Base-by-base conservation (phyloP, 225 moss, liverwort and hornwort species). In the Takakia lepidozioides region DNA sequence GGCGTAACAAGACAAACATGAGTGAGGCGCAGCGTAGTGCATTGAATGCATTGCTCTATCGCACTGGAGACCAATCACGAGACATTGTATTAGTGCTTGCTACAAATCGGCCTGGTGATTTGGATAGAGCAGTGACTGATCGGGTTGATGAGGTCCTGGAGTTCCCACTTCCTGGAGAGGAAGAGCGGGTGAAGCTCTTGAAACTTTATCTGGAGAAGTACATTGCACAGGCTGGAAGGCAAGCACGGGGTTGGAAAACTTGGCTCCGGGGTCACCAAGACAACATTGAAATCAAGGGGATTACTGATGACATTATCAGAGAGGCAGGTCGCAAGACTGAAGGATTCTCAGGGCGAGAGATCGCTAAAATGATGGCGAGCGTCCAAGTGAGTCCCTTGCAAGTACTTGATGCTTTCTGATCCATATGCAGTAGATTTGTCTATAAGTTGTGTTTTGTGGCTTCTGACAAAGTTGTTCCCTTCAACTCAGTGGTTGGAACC, bases 301-400 rank as follows among this genome's bases (percentile, higher is more conserved):
- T 98, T 8, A 81, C 91, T 5, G 66, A 66, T 24, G 87, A 98
- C 2, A 56, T 72, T 37, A 53, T 98, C 54, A 60, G 46, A 46
- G 74, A 82, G 49, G 95, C 85, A 62, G 87, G 87, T 17, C 38
- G 65, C 25, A 80, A 76, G 64, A 78, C 68, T 2, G 64, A 85
- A 16, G 95, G 91, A 1, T 98, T 98, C 56, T 87, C 87, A 4
- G 78, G 85, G 49, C 84, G 95, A 56, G 91, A 98, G 71, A 79
- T 91, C 36, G 95, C 95, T 5, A 98, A 98, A 68, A 58, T 98
- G 62, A 87, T 98, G 87, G 91, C 91, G n/a, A 81, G 85, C 59
- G 71, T 79, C 49, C 95, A 87, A 74, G 79, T 79, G 51, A 48
- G 53, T 25, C 7, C 30, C 22, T 32, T 16, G 22, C 29, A 50